Evolutionary conservation across 148 eudicot genomes (phyloP).

Genomic region (Camellia japonica): DNA sequence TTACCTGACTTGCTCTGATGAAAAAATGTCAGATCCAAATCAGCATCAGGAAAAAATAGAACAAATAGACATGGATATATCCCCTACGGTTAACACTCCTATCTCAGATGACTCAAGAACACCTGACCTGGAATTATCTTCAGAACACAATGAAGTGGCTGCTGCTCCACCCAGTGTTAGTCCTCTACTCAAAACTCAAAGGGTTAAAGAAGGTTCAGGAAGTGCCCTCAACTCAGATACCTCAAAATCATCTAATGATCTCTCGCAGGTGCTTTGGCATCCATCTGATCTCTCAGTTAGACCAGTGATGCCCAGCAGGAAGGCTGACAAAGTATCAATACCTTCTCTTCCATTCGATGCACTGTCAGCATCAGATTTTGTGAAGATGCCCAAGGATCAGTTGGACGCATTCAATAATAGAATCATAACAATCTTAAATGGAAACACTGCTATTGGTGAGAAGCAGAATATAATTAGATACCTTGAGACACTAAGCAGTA

Average conservation of each 20-base stretch:
- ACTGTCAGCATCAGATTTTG: slow-evolving; percentile 61
- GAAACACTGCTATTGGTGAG: slow-evolving; percentile 58
- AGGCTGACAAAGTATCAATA: slow-evolving; percentile 59
- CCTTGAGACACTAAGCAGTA: slow-evolving; percentile 79
- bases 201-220: slow-evolving; percentile 47
- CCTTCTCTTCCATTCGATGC: slow-evolving; percentile 73
- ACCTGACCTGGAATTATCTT: slow-evolving; percentile 49
- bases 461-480: slow-evolving; percentile 83
- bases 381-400: slow-evolving; percentile 77
- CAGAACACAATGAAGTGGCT: slow-evolving; percentile 44
- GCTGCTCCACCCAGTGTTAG: slow-evolving; percentile 63
- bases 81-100: slow-evolving; percentile 30
- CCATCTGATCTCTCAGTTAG: slow-evolving; percentile 96
- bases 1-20: slow-evolving; percentile 37
- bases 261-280: slow-evolving; percentile 90
- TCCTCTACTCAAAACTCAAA: slow-evolving; percentile 47
- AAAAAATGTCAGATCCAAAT: slow-evolving; percentile 39
- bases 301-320: slow-evolving; percentile 96
- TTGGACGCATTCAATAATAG: slow-evolving; percentile 52
- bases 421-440: slow-evolving; percentile 49
- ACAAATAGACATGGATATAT: slow-evolving; percentile 31
- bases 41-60: slow-evolving; percentile 37
- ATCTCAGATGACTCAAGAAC: slow-evolving; percentile 38
- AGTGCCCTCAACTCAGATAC: slow-evolving; percentile 51
- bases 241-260: slow-evolving; percentile 52